phyloP scores from a whole-genome alignment of 768 basidiomycete genomes.

The Baorangia bicolor region DNA sequence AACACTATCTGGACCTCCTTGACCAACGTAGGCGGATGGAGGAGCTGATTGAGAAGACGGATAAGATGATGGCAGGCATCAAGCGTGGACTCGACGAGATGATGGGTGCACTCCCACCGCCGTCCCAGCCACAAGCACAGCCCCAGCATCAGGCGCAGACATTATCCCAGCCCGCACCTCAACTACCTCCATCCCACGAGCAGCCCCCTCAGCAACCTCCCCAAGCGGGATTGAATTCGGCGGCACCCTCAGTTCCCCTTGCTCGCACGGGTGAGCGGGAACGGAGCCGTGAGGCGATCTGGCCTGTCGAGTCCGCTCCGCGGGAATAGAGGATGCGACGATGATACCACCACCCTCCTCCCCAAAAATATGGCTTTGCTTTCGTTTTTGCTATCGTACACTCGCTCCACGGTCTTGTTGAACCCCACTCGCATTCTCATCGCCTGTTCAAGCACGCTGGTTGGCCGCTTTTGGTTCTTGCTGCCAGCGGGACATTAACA shows the following conservation, averaged over 20 bases:
- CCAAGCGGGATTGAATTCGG: slow-evolving; percentile 12
- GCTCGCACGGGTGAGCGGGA: slow-evolving; percentile 29
- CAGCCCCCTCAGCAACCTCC: slow-evolving; percentile 26
- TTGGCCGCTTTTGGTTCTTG: slow-evolving; percentile 9
- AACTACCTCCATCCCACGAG: slow-evolving; percentile 27
- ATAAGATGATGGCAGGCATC: slow-evolving; percentile 67
- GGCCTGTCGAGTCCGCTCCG: slow-evolving; percentile 30
- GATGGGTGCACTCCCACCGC: slow-evolving; percentile 37
- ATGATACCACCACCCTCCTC: slow-evolving; percentile 9
- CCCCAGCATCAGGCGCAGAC: slow-evolving; percentile 24
- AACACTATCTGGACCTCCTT: slow-evolving; percentile 64
- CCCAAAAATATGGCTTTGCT: slow-evolving; percentile 28
- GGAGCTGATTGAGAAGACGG: slow-evolving; percentile 75
- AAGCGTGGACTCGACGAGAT: slow-evolving; percentile 78
- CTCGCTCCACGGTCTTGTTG: slow-evolving; percentile 15
- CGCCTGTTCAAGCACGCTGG: slow-evolving; percentile 10
- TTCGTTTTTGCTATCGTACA: slow-evolving; percentile 31
- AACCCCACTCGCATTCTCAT: slow-evolving; percentile 26
- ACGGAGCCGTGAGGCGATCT: slow-evolving; percentile 28
- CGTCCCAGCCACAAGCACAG: slow-evolving; percentile 22
- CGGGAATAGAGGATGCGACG: slow-evolving; percentile 26
- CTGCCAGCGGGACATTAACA: slow-evolving; percentile 26
- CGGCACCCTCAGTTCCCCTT: slow-evolving; percentile 20
- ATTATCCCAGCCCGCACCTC: slow-evolving; percentile 24
- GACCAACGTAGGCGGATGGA: slow-evolving; percentile 65